Evolutionary conservation across 2,329 filamentous ascomycete genomes (phyloP).

Genomic region (Neofusicoccum parvum): DNA sequence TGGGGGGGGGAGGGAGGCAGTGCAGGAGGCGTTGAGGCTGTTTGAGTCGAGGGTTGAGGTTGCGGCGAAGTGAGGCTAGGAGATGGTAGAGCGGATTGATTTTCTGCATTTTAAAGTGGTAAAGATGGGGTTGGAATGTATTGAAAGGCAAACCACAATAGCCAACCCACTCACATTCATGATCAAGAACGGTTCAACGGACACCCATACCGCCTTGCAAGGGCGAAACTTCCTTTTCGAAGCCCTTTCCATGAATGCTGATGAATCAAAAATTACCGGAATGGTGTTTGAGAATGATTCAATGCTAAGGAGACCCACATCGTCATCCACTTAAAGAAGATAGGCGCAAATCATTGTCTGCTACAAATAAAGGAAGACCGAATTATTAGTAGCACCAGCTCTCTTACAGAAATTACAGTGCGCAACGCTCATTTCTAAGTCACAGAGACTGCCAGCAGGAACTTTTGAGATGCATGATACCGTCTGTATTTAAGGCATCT

Average conservation of each 20-base stretch:
- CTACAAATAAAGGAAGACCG: background rate
- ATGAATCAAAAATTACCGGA: background rate
- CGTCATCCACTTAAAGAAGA: background rate
- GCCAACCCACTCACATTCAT: too few species aligned
- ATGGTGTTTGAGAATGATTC: background rate
- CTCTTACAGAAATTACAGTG: background rate
- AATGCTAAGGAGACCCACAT: background rate
- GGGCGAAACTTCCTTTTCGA: background rate
- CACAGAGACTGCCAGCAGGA: background rate
- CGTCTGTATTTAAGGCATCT: background rate
- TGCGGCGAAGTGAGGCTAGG: too few species aligned
- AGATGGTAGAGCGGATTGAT: too few species aligned
- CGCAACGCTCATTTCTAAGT: background rate
- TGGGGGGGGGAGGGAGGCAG: too few species aligned
- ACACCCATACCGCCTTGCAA: background rate
- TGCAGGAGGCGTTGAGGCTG: too few species aligned
- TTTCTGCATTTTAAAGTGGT: too few species aligned
- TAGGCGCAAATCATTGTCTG: background rate
- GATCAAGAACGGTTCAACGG: background rate
- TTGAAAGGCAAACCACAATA: too few species aligned
- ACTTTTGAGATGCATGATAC: background rate
- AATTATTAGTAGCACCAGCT: background rate
- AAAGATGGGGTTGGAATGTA: too few species aligned
- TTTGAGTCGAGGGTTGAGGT: too few species aligned
- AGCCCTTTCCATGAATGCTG: background rate